Evolutionary conservation across 78 protist species (phyloP), one percentile per base, ranked within the genome.

Genomic region (Speleostelium caveatum): DNA sequence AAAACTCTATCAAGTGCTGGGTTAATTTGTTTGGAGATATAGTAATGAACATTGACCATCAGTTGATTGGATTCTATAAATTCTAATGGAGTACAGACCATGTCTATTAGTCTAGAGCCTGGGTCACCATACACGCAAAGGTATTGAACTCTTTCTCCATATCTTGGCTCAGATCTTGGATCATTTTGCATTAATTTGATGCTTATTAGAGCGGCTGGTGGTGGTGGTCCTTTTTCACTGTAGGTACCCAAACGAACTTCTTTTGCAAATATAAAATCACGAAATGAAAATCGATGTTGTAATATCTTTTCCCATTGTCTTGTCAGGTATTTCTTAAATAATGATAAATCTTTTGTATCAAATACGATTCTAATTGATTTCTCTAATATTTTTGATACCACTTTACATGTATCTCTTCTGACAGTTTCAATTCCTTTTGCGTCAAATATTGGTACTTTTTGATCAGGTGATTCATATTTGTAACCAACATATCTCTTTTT

Each of bases 371-470:
- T 19, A 6, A 96, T 71, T 6, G 94, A 51, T 51, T 79, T 58
- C 61, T 66, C 95, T 26, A 95, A 42, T 53, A 89, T 94, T 59
- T 95, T 94, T 1, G 87, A 55, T n/a, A 93, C 95, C 0, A 96
- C 96, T 1, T 86, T 87, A 62, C 99, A 97, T 10, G 45, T 10
- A 55, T 99, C 99, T 3, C 99, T 53, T 10, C 99, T 72, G 6
- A 98, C 95, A 8, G 97, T 73, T 93, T 99, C 99, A 22, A 98
- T 83, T 26, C 99, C 99, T 30, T 98, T 98, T 3, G 97, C 98
- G 33, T 97, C 99, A 35, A 93, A 75, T 1, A 33, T 74, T n/a
- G 97, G 97, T 74, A 2, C 35, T 65, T 59, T 75, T 63, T 88
- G 97, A 8, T 0, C 26, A 0, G 72, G 77, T 0, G 39, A 30